These are phyloP conservation scores for Talaromyces nanjingensis DNA, from an alignment of 495 filamentous ascomycete genomes.

Conservation along the genomic window DNA sequence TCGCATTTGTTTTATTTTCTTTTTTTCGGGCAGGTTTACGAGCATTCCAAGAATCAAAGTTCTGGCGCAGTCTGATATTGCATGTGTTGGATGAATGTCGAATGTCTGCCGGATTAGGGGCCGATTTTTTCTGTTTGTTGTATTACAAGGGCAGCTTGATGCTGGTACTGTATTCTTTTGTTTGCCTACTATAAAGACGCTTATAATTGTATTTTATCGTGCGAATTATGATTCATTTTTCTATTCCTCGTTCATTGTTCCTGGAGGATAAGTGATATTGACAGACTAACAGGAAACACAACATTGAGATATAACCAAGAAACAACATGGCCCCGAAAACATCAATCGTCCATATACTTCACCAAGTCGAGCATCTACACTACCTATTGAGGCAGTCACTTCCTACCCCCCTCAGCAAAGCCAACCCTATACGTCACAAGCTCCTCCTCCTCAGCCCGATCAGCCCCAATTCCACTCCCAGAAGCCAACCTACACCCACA, in stretches of 20 bases:
- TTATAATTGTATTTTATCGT: conserved; percentile 11
- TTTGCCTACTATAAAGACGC: conserved; percentile 6
- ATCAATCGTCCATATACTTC: background rate
- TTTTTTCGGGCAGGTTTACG: background rate
- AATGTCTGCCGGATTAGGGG: background rate
- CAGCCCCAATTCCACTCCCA: background rate
- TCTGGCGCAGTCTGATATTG: background rate
- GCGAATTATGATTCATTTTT: conserved; percentile 3
- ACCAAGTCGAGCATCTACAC: background rate
- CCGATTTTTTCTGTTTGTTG: conserved; percentile 3
- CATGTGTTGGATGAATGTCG: background rate
- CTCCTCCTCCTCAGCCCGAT: background rate
- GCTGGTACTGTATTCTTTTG: conserved; percentile 3
- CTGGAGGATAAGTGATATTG: background rate
- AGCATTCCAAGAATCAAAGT: conserved; percentile 1
- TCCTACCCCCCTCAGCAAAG: background rate
- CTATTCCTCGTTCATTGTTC: background rate
- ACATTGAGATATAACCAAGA: background rate
- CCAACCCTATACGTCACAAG: background rate
- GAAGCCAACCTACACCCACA: background rate
- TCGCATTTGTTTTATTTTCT: conserved; percentile 5
- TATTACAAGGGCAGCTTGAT: conserved; percentile 7
- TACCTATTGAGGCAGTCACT: background rate
- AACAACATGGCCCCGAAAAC: background rate
- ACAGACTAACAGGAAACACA: background rate